phyloP scores from a whole-genome alignment of 2,329 filamentous ascomycete species.

The Diaporthe sp. region DNA sequence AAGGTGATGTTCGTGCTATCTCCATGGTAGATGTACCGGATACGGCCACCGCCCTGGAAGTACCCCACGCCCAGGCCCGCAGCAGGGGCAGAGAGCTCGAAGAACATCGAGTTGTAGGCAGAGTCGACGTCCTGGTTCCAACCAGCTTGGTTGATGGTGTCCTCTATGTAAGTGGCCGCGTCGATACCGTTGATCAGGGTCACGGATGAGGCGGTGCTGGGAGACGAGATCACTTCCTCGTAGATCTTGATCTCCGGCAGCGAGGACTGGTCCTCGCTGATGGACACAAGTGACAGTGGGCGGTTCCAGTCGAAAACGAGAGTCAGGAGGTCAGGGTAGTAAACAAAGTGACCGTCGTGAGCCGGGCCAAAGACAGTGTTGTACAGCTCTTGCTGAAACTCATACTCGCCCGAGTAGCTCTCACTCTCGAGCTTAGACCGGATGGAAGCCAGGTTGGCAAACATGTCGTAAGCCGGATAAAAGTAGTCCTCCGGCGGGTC shows the following conservation, averaged over 20 bases:
- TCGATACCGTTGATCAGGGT: slow-evolving; percentile 44
- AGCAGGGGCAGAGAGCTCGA: slow-evolving; percentile 38
- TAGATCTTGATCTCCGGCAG: slow-evolving; percentile 63
- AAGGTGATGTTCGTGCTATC: slow-evolving; percentile 48
- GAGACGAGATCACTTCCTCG: slow-evolving; percentile 38
- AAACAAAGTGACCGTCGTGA: slow-evolving; percentile 55
- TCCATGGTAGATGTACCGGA: slow-evolving; percentile 41
- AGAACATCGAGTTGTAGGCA: slow-evolving; percentile 53
- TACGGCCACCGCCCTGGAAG: slow-evolving; percentile 46
- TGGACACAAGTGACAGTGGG: slow-evolving; percentile 52
- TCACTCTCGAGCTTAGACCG: slow-evolving; percentile 45
- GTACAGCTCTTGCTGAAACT: slow-evolving; percentile 54
- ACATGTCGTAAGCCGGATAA: slow-evolving; percentile 52
- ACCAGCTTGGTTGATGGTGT: slow-evolving; percentile 51
- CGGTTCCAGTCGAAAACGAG: slow-evolving; percentile 49
- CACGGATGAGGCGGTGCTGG: slow-evolving; percentile 39
- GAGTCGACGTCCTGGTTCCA: slow-evolving; percentile 46
- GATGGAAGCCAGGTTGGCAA: slow-evolving; percentile 46
- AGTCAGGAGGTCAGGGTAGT: slow-evolving; percentile 52
- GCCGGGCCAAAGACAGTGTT: slow-evolving; percentile 48
- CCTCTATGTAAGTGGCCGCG: slow-evolving; percentile 51
- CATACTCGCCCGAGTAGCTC: slow-evolving; percentile 51
- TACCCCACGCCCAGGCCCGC: slow-evolving; percentile 39
- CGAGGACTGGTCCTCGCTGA: slow-evolving; percentile 46
- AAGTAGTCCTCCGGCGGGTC: slow-evolving; percentile 50